Evolutionary conservation across 805 yeast species (phyloP).

Genomic region (Wickerhamomyces hampshirensis): DNA sequence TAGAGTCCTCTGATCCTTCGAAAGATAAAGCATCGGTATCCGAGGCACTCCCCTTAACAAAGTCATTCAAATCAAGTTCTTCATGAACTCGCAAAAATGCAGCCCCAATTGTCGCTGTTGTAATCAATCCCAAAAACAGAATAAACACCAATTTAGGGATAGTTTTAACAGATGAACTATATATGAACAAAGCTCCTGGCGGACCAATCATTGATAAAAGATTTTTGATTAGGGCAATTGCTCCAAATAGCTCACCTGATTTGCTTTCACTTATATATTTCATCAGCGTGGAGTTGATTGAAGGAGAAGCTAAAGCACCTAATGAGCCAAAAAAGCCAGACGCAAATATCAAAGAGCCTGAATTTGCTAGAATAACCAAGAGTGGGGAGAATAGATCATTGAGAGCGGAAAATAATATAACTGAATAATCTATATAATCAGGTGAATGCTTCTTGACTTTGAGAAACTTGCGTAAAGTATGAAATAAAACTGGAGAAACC

Average conservation of each 20-base stretch:
- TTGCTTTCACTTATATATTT: slow-evolving; percentile 56
- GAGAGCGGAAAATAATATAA: slow-evolving; percentile 28
- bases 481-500: slow-evolving; percentile 45
- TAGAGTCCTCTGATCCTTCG: background rate
- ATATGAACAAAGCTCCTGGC: slow-evolving; percentile 40
- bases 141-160: slow-evolving; percentile 35
- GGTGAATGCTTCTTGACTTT: slow-evolving; percentile 35
- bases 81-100: slow-evolving; percentile 12
- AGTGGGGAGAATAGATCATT: slow-evolving; percentile 37
- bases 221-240: slow-evolving; percentile 55
- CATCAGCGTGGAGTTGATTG: slow-evolving; percentile 51
- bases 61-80: slow-evolving; percentile 7
- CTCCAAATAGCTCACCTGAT: slow-evolving; percentile 73
- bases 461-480: slow-evolving; percentile 31
- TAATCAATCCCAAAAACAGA: slow-evolving; percentile 8
- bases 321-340: slow-evolving; percentile 38
- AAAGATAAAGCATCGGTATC: background rate
- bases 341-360: slow-evolving; percentile 27
- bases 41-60: background rate
- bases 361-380: slow-evolving; percentile 29
- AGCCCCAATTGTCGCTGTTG: background rate
- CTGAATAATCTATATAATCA: slow-evolving; percentile 47
- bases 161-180: slow-evolving; percentile 37
- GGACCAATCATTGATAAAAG: slow-evolving; percentile 45
- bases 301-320: slow-evolving; percentile 50